A percentile compares a stretch with the other conserved stretches of the same genome.
These are phyloP conservation scores for apple (Malus domestica) DNA, from an alignment of 306 rosid genomes.

Conservation along the genomic window ASM211411v1 NC_041805.1:14021501-14022000, in stretches of 20 bases:
- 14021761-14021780: neutral
- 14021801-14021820: neutral
- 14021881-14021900: neutral
- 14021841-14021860: neutral
- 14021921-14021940: neutral
- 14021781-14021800: neutral
- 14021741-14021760: neutral
- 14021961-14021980: neutral
- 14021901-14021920: neutral
- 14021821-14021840: neutral
- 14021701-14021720: neutral
- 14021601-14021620: slow-evolving; percentile 87
- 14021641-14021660: slow-evolving; percentile 84
- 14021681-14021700: no score
- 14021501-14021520: neutral
- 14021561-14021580: slow-evolving; percentile 73
- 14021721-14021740: neutral
- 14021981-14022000: neutral
- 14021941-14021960: neutral
- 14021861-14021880: neutral
- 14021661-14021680: slow-evolving; percentile 58
- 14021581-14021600: slow-evolving; percentile 83
- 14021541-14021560: slow-evolving; percentile 52
- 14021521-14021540: slow-evolving; percentile 41
- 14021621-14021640: slow-evolving; percentile 83